These are phyloP conservation scores for Nicotiana tabacum DNA, from an alignment of 257 asterid species.

Conservation along the genomic window DNA sequence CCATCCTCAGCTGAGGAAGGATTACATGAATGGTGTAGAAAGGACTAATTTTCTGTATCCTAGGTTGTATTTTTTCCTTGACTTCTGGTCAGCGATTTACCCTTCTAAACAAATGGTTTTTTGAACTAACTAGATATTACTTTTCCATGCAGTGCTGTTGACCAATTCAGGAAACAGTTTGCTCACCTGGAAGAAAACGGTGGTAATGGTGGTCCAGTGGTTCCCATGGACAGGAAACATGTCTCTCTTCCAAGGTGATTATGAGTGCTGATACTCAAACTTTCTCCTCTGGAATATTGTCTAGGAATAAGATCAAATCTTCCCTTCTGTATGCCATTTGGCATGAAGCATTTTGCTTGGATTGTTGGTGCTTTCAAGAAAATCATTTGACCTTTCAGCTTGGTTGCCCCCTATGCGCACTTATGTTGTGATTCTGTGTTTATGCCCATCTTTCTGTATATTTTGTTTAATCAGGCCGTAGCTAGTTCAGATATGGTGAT, in stretches of 20 bases:
- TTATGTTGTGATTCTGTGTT: neutral
- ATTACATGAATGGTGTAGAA: conserved; percentile 63
- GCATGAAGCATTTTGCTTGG: neutral
- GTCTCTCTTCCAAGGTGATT: conserved; percentile 78
- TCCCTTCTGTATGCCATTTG: neutral
- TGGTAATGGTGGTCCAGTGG: conserved; percentile 47
- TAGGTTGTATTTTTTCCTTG: conserved; percentile 36
- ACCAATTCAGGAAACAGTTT: conserved; percentile 67
- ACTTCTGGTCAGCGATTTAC: neutral
- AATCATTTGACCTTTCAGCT: neutral
- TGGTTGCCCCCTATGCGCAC: neutral
- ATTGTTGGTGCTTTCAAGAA: neutral
- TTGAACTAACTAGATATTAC: conserved; percentile 11
- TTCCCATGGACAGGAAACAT: conserved; percentile 71
- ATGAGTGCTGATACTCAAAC: neutral
- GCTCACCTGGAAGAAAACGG: conserved; percentile 72
- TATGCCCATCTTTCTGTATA: neutral
- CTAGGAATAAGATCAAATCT: neutral
- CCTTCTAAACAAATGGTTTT: neutral
- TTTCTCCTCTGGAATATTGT: neutral
- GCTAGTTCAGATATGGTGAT: neutral
- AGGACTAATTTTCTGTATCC: conserved; percentile 70
- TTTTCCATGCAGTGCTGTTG: conserved; percentile 56
- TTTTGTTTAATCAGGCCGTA: neutral
- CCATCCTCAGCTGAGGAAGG: conserved; percentile 83